Evolutionary conservation across 768 basidiomycete genomes (phyloP).

Genomic region (Tylopilus sp.): DNA sequence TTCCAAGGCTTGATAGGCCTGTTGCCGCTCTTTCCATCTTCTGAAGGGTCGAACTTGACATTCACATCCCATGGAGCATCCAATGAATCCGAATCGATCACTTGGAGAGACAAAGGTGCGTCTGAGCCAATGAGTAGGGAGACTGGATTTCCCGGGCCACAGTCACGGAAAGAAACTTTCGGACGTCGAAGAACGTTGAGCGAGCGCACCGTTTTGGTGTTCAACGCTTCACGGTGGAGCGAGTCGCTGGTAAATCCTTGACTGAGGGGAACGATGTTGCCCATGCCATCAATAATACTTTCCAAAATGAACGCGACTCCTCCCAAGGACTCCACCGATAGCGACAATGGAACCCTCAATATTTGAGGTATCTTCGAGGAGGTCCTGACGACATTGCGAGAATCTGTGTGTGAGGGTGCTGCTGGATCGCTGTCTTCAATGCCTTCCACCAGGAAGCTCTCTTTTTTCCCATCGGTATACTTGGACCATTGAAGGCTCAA

Average conservation of each 20-base stretch:
- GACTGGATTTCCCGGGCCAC: constrained; percentile 65
- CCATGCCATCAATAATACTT: constrained; percentile 77
- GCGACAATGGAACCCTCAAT: constrained; percentile 63
- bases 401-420: constrained; percentile 25
- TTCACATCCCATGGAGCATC: constrained; percentile 69
- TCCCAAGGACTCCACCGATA: constrained; percentile 61
- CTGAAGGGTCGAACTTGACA: constrained; percentile 57
- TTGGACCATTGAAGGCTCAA: constrained; percentile 76
- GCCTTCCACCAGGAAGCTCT: constrained; percentile 79
- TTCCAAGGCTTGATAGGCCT: constrained; percentile 60
- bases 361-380: constrained; percentile 44
- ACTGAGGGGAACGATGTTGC: constrained; percentile 61
- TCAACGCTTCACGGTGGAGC: constrained; percentile 27
- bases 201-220: constrained; percentile 52
- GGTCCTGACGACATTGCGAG: constrained; percentile 20
- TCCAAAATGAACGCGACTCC: constrained; percentile 73
- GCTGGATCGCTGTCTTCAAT: constrained; percentile 59
- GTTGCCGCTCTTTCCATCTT: constrained; percentile 33
- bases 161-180: constrained; percentile 66
- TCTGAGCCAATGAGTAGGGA: constrained; percentile 71
- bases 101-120: constrained; percentile 49
- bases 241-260: constrained; percentile 27
- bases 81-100: constrained; percentile 53
- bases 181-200: constrained; percentile 72
- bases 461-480: constrained; percentile 59